Evolutionary conservation across 176 grass and related monocot species (phyloP), one percentile per base, ranked within the genome.

Genomic region (Thinopyrum elongatum): DNA sequence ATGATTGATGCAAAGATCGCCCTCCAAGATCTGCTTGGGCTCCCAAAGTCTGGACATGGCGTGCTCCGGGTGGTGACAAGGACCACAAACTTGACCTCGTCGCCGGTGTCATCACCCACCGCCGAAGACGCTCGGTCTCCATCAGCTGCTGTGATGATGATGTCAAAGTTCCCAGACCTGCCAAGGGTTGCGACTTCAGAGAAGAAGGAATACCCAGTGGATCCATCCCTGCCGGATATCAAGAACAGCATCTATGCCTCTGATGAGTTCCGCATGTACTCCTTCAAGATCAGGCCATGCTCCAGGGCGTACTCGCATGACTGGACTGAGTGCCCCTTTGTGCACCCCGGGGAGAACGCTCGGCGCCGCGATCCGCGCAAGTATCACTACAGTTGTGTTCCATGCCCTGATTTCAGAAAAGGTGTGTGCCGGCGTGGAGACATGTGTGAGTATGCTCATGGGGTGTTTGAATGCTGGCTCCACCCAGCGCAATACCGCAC

Each of bases 271-370:
- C 88, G 94, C 51, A 95, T 95, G 94, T 95, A 93, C 89, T 93
- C 94, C 4, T 95, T 95, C 85, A 95, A 95, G 86, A 87, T 95
- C 80, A 88, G 91, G n/a, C 94, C 94, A 2, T 95, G 94, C 80
- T 95, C 94, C 1, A 81, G 94, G 4, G 94, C 94, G 10, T 95
- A 95, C 91, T 95, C 94, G 1, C 94, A 95, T 75, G 94, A 95
- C 81, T 95, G 94, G 94, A 95, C 94, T 1, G 94, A 95, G 88
- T 95, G 94, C 81, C 94, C 94, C 47, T 95, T 95, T 57, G 94
- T 95, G 63, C 94, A 95, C 81, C 94, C 94, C 14, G 94, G 94
- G 47, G 94, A 95, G 94, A 95, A 95, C 71, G 94, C 94, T 19
- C 79, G 94, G 23, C 88, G 94, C 15, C 84, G 94, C 30, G 94